A percentile compares a stretch with the other conserved stretches of the same genome.
These are phyloP conservation scores for Suillus weaverae DNA, from an alignment of 768 basidiomycete species.

Conservation along the genomic window DNA sequence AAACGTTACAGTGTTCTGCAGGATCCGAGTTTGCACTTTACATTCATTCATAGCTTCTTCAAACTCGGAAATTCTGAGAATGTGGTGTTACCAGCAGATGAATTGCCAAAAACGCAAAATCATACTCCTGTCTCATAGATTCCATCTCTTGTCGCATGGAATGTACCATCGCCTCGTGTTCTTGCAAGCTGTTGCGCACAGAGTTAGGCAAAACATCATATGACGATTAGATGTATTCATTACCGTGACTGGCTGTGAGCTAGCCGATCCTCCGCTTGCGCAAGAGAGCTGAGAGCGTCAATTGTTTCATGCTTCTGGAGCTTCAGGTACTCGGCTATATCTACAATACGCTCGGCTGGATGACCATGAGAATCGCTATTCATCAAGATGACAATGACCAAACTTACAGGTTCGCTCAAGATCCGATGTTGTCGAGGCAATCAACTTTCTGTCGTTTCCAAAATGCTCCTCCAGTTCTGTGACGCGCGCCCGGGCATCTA, in stretches of 20 bases:
- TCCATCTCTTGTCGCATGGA: slow-evolving; percentile 32
- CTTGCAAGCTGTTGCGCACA: slow-evolving; percentile 21
- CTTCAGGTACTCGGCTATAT: slow-evolving; percentile 24
- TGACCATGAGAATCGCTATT: slow-evolving; percentile 20
- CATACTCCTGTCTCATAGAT: slow-evolving; percentile 33
- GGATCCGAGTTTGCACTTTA: slow-evolving; percentile 26
- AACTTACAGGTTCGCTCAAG: slow-evolving; percentile 28
- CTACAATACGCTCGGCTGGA: slow-evolving; percentile 20
- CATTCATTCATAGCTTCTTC: slow-evolving; percentile 26
- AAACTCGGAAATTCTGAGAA: slow-evolving; percentile 22
- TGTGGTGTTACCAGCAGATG: slow-evolving; percentile 12
- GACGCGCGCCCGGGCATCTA: slow-evolving; percentile 41
- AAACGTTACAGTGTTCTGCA: slow-evolving; percentile 31
- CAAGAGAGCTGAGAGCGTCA: slow-evolving; percentile 20
- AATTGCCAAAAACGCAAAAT: slow-evolving; percentile 6
- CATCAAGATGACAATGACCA: background rate
- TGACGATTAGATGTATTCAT: background rate
- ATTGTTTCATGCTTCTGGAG: slow-evolving; percentile 31
- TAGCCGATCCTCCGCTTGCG: slow-evolving; percentile 30
- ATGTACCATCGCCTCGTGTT: slow-evolving; percentile 23
- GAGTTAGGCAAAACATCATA: slow-evolving; percentile 14
- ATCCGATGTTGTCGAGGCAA: slow-evolving; percentile 21
- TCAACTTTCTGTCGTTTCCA: slow-evolving; percentile 22
- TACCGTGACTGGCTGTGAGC: slow-evolving; percentile 24
- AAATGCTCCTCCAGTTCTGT: slow-evolving; percentile 36